Evolutionary conservation across 257 asterid species (phyloP).

Genomic region (Solanum chilense): DNA sequence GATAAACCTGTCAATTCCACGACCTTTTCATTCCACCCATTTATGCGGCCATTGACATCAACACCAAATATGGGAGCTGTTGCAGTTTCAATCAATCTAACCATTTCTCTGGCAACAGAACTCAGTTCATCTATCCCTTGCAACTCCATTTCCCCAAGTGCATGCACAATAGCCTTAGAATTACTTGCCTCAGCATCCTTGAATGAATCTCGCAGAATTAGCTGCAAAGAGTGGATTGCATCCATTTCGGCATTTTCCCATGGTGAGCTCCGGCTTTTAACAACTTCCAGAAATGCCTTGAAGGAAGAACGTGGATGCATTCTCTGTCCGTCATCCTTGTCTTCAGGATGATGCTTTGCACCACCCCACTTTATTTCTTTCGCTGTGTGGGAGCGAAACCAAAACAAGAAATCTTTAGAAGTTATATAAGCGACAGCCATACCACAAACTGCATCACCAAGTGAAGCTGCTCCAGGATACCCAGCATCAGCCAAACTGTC

Average conservation of each 20-base stretch:
- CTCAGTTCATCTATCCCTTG: constrained; percentile 49
- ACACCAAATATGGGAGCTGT: constrained; percentile 71
- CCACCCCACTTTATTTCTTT: constrained; percentile 91
- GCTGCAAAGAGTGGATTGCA: constrained; percentile 84
- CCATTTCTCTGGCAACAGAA: constrained; percentile 63
- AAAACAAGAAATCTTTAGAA: constrained; percentile 56
- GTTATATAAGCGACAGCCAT: constrained; percentile 80
- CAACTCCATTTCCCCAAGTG: constrained; percentile 29
- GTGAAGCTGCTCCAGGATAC: constrained; percentile 53
- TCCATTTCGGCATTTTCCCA: constrained; percentile 95
- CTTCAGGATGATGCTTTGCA: constrained; percentile 78
- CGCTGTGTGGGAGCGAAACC: constrained; percentile 86
- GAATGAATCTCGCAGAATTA: constrained; percentile 70
- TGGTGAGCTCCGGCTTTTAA: constrained; percentile 77
- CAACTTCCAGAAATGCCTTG: constrained; percentile 82
- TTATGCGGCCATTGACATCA: constrained; percentile 35
- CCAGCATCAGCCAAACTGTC: constrained; percentile 85
- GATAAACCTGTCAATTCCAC: constrained; percentile 48
- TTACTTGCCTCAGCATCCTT: constrained; percentile 33
- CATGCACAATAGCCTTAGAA: constrained; percentile 43
- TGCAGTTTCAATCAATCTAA: constrained; percentile 56
- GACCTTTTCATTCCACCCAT: constrained; percentile 60
- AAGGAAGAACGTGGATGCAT: constrained; percentile 95
- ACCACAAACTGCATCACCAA: constrained; percentile 79
- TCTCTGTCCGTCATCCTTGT: constrained; percentile 69